Conservation (phyloP, 208 protist species). For the Angomonas ambiguus region DNA sequence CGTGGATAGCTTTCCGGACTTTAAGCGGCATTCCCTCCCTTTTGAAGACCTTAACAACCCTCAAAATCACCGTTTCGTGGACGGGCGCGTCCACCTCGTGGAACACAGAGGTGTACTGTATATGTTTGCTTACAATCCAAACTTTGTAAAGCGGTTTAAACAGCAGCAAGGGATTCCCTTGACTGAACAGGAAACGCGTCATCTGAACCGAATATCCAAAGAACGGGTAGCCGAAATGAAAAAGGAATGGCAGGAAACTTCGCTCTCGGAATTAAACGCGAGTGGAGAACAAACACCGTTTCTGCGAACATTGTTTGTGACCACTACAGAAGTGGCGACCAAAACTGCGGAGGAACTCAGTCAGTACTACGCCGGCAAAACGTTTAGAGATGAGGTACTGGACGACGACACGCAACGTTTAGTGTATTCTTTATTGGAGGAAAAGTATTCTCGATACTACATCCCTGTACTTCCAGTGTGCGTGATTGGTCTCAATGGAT, state of each 20-base stretch:
- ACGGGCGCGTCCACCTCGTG: conserved; percentile 55
- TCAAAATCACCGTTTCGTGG: conserved; percentile 29
- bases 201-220: not conserved
- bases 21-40: not conserved
- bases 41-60: not conserved
- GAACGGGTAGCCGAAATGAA: not conserved
- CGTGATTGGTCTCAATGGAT: not conserved
- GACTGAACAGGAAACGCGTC: not conserved
- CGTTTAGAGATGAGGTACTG: not conserved
- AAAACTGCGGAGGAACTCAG: not conserved
- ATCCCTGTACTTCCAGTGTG: not conserved
- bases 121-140: conserved; percentile 47
- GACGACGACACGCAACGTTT: not conserved
- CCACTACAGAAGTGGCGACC: not conserved
- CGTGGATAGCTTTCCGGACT: not conserved
- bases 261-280: not conserved
- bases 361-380: not conserved
- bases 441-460: not conserved
- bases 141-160: not conserved
- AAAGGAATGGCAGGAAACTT: not conserved
- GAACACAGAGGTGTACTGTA: conserved; percentile 57
- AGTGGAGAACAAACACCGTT: not conserved
- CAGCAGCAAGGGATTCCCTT: not conserved
- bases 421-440: not conserved
- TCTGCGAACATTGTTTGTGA: not conserved